Evolutionary conservation across 1,139 yeast species (phyloP), one percentile per base, ranked within the genome.

Genomic region (Pichia norvegensis): DNA sequence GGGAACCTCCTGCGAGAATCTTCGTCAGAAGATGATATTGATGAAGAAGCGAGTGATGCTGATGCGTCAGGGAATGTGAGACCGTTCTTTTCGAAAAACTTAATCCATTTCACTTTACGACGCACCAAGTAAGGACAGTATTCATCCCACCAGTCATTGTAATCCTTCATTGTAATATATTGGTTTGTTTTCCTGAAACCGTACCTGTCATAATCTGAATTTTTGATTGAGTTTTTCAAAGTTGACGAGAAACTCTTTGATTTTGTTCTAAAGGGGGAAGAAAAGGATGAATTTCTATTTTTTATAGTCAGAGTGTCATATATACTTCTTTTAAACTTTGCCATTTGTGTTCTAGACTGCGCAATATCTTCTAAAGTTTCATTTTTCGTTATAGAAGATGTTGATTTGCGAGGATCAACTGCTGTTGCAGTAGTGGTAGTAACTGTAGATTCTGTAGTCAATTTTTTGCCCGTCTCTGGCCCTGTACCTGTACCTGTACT

Each of bases 31-130:
- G 31, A 27, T 27, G 14, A 13, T 10, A 27, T 27, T 13, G 31
- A 11, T 10, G 31, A 10, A 11, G 31, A 14, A 27, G 13, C 14
- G 6, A 13, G 14, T 23, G 25, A 23, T 23, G 25, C 25, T 23
- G 25, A 23, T 9, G 8, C 9, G 2, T 27, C 31, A 4, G 31
- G 31, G 31, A 27, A 27, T 13, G 40, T 55, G n/a, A 86, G 67
- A 0, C 97, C 97, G 55, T 77, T 77, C 52, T 77, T 81, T 45
- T 70, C 73, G 72, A 90, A 70, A 29, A 86, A 64, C 4, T 65
- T 53, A 33, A 67, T 72, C 98, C 98, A 90, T 62, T 88, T 88
- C 50, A 70, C 72, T 62, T 81, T 81, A 29, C 95, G 70, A 29
- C 81, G 72, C 9, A 69, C 61, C 46, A 79, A 67, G 57, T 85